phyloP scores from a whole-genome alignment of 306 rosid species.

The Citrullus amarus region DNA sequence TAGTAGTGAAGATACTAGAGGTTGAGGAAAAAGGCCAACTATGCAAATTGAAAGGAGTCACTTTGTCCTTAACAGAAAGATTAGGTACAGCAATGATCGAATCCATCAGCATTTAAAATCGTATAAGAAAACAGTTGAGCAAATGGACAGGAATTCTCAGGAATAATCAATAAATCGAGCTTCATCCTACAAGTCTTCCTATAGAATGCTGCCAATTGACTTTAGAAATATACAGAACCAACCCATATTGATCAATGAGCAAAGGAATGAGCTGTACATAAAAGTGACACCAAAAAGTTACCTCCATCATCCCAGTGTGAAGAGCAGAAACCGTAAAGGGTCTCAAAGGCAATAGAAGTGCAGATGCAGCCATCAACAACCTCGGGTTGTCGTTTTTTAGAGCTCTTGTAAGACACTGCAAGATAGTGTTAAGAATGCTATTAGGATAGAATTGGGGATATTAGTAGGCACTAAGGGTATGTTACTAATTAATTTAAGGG shows the following conservation, averaged over 20 bases:
- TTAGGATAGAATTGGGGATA: too few relatives aligned
- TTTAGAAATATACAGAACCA: not conserved
- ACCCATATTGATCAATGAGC: not conserved
- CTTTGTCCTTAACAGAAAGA: not conserved
- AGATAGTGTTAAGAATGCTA: not conserved
- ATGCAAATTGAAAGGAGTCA: too few relatives aligned
- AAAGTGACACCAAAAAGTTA: conserved; percentile 5
- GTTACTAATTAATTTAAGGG: too few relatives aligned
- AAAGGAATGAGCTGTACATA: not conserved
- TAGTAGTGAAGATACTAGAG: not conserved
- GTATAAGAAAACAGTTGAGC: not conserved
- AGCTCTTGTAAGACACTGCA: conserved; percentile 83
- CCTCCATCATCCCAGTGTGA: conserved; percentile 99
- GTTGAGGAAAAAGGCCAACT: too few relatives aligned
- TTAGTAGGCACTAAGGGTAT: too few relatives aligned
- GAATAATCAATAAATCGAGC: not conserved
- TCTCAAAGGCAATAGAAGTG: conserved; percentile 59
- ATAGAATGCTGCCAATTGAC: not conserved
- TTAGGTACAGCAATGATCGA: not conserved
- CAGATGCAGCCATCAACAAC: conserved; percentile 85
- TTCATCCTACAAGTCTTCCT: not conserved
- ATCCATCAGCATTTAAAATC: not conserved
- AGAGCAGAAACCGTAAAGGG: conserved; percentile 85
- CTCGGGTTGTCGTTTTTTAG: conserved; percentile 69
- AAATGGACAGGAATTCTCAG: not conserved